phyloP scores from a whole-genome alignment of 306 rosid genomes.

The Hippophae gyantsensis region DNA sequence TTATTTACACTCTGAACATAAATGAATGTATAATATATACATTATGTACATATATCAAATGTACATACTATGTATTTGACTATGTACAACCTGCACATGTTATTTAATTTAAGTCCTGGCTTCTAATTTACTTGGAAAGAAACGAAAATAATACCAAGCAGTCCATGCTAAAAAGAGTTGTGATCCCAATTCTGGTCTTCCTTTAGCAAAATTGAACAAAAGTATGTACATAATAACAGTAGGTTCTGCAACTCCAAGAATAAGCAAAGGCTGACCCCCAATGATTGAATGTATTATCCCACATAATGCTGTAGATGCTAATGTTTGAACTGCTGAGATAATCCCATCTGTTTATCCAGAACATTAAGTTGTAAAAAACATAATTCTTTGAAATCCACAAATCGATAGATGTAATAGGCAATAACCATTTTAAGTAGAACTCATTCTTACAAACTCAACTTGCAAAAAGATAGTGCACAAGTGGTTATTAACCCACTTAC shows the following conservation, averaged over 20 bases:
- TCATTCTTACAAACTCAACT: too few relatives aligned
- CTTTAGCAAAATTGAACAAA: conserved; percentile 73
- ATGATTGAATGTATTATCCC: conserved; percentile 71
- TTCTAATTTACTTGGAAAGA: neutral
- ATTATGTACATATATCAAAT: neutral
- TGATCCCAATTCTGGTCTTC: conserved; percentile 65
- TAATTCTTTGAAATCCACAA: conserved; percentile 12
- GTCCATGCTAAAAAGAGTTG: conserved; percentile 73
- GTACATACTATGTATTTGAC: neutral
- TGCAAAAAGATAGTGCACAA: too few relatives aligned
- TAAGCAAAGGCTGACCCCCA: conserved; percentile 78
- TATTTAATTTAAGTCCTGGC: too few relatives aligned
- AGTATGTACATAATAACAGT: conserved; percentile 78
- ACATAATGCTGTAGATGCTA: conserved; percentile 74
- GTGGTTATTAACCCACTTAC: too few relatives aligned
- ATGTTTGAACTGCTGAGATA: conserved; percentile 75
- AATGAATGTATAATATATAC: neutral
- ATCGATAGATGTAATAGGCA: neutral
- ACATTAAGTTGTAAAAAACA: conserved; percentile 7
- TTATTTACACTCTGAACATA: too few relatives aligned
- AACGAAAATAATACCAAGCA: conserved; percentile 47
- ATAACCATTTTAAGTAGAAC: neutral
- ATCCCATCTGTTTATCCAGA: conserved; percentile 46
- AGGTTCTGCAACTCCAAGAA: conserved; percentile 84
- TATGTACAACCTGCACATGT: too few relatives aligned